These are phyloP conservation scores for Rhamnella rubrinervis DNA, from an alignment of 331 rosid genomes.

Conservation along the genomic window DNA sequence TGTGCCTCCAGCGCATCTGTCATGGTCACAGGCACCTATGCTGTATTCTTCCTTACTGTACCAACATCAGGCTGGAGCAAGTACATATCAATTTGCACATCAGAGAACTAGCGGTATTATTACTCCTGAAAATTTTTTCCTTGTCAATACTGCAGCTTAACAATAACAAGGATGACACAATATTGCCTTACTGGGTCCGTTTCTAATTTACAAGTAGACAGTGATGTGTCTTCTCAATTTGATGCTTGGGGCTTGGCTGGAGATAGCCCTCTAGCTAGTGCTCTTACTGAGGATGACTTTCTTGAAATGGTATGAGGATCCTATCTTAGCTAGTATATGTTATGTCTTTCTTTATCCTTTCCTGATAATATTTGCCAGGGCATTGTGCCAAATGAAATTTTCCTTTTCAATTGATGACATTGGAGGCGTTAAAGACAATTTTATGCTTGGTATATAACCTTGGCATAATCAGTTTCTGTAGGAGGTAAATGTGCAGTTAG, in stretches of 20 bases:
- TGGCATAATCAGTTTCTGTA: too few species aligned
- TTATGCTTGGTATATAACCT: too few species aligned
- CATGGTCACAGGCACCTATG: constrained; percentile 52
- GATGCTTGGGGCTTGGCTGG: constrained; percentile 46
- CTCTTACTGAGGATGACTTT: constrained; percentile 63
- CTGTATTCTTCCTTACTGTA: constrained; percentile 39
- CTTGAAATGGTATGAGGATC: constrained; percentile 55
- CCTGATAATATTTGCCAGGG: not conserved
- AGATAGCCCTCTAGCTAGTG: constrained; percentile 45
- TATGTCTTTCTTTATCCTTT: not conserved
- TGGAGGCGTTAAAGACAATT: not conserved
- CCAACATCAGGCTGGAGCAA: constrained; percentile 47
- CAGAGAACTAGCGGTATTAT: constrained; percentile 39
- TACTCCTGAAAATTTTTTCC: constrained; percentile 25
- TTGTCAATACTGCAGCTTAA: constrained; percentile 29
- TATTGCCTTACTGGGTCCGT: constrained; percentile 26
- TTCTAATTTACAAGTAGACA: constrained; percentile 32
- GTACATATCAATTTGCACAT: constrained; percentile 36
- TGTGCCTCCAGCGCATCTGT: constrained; percentile 28
- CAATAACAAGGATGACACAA: constrained; percentile 35
- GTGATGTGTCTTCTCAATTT: constrained; percentile 40
- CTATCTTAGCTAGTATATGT: constrained; percentile 11
- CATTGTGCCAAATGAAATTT: not conserved
- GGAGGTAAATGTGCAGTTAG: too few species aligned
- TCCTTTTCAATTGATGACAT: not conserved